Evolutionary conservation across 306 rosid genomes (phyloP).

Genomic region (Ammopiptanthus mongolicus): DNA sequence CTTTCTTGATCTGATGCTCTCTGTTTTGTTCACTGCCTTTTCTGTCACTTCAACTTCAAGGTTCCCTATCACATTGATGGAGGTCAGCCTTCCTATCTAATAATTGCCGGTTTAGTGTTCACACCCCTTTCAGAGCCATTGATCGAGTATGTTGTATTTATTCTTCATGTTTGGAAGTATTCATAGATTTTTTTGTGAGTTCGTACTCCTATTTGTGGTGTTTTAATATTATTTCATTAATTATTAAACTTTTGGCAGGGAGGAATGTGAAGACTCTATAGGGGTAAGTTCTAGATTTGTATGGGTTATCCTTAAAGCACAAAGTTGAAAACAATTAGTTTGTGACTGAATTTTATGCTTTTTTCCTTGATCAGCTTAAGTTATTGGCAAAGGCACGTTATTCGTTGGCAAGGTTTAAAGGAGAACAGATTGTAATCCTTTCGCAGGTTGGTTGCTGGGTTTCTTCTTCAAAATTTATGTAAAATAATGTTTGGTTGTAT

Average conservation of each 20-base stretch:
- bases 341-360: slow-evolving; percentile 1
- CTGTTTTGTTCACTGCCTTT: slow-evolving; percentile 7
- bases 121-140: slow-evolving; percentile 95
- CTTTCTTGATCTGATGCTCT: slow-evolving; percentile 28
- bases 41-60: slow-evolving; percentile 40
- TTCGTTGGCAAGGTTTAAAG: slow-evolving; percentile 80
- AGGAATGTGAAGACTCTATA: slow-evolving; percentile 84
- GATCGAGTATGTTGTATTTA: slow-evolving; percentile 66
- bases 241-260: slow-evolving; percentile 49
- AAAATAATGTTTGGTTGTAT: slow-evolving; percentile 6
- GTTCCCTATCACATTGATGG: slow-evolving; percentile 87
- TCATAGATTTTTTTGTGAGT: not conserved
- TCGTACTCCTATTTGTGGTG: not conserved
- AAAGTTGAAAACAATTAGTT: slow-evolving; percentile 6
- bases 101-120: slow-evolving; percentile 94
- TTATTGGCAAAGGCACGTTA: slow-evolving; percentile 88
- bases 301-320: not conserved
- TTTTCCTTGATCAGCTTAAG: slow-evolving; percentile 53
- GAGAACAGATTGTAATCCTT: slow-evolving; percentile 87
- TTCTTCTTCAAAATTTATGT: slow-evolving; percentile 21
- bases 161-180: slow-evolving; percentile 4
- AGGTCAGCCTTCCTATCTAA: slow-evolving; percentile 89
- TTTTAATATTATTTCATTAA: not conserved
- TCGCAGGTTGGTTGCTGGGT: slow-evolving; percentile 69
- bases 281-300: slow-evolving; percentile 58